These are phyloP conservation scores for Fonsecaea pedrosoi DNA, from an alignment of 2,329 filamentous ascomycete genomes.

Conservation along the genomic window DNA sequence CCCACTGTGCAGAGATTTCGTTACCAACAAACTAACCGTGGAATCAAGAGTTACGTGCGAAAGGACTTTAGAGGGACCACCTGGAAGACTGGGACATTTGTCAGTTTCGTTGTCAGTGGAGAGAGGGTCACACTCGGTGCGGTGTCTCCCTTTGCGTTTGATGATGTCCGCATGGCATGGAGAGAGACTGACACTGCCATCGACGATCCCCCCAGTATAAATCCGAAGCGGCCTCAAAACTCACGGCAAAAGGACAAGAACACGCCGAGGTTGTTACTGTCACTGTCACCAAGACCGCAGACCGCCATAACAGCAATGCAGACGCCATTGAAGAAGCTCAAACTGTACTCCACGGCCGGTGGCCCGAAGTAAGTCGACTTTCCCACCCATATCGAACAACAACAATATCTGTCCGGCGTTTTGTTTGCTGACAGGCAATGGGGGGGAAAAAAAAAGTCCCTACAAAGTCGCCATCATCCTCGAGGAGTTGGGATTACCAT, in stretches of 20 bases:
- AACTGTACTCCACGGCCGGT: not conserved
- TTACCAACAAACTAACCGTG: not conserved
- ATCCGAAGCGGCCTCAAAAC: not conserved
- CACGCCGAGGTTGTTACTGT: too few relatives aligned
- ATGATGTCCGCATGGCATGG: too few relatives aligned
- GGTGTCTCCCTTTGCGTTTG: too few relatives aligned
- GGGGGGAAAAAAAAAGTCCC: constrained; percentile 16
- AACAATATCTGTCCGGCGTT: not conserved
- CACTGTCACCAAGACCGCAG: not conserved
- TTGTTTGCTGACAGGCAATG: not conserved
- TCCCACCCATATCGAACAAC: not conserved
- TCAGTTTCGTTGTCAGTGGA: not conserved
- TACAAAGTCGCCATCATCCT: constrained; percentile 45
- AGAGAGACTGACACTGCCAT: not conserved
- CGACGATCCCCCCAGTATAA: not conserved
- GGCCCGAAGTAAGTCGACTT: not conserved
- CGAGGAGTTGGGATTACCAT: constrained; percentile 46
- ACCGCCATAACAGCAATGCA: not conserved
- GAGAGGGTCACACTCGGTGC: not conserved
- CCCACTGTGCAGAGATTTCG: not conserved
- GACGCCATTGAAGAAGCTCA: not conserved
- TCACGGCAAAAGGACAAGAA: not conserved
- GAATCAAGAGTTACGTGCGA: not conserved
- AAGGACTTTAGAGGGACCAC: not conserved
- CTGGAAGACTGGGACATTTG: not conserved